Evolutionary conservation across 306 rosid species (phyloP).

Genomic region (Vicia villosa): DNA sequence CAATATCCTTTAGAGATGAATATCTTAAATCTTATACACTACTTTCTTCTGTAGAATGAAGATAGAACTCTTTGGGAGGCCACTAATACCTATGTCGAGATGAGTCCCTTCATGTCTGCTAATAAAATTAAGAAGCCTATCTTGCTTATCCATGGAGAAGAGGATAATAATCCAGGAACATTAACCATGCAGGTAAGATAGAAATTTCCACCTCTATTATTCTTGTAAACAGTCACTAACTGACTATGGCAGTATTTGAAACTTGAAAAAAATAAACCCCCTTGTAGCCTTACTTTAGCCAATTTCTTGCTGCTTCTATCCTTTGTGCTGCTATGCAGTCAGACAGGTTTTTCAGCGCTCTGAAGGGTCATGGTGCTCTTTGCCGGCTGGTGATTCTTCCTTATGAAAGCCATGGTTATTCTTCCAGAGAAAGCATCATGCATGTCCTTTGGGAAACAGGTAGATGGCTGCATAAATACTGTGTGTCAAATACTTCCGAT

Average conservation of each 20-base stretch:
- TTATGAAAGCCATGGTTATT: conserved; percentile 90
- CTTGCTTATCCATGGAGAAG: conserved; percentile 96
- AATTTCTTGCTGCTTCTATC: conserved; percentile 34
- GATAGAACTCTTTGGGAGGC: conserved; percentile 99
- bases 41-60: conserved; percentile 66
- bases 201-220: conserved; percentile 15
- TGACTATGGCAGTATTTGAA: conserved; percentile 22
- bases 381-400: conserved; percentile 94
- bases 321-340: conserved; percentile 62
- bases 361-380: conserved; percentile 98
- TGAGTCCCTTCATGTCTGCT: conserved; percentile 99
- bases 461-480: conserved; percentile 85
- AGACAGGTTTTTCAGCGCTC: conserved; percentile 92
- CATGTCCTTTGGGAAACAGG: conserved; percentile 99
- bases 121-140: conserved; percentile 95
- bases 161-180: conserved; percentile 94
- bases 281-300: conserved; percentile 30
- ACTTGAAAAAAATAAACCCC: conserved; percentile 12
- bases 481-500: conserved; percentile 54
- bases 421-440: conserved; percentile 96
- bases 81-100: conserved; percentile 78
- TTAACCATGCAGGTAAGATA: conserved; percentile 90
- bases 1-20: conserved; percentile 20
- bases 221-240: conserved; percentile 3
- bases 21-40: conserved; percentile 18